Conservation (phyloP, 768 basidiomycete species). For the Harrya chromipes region DNA sequence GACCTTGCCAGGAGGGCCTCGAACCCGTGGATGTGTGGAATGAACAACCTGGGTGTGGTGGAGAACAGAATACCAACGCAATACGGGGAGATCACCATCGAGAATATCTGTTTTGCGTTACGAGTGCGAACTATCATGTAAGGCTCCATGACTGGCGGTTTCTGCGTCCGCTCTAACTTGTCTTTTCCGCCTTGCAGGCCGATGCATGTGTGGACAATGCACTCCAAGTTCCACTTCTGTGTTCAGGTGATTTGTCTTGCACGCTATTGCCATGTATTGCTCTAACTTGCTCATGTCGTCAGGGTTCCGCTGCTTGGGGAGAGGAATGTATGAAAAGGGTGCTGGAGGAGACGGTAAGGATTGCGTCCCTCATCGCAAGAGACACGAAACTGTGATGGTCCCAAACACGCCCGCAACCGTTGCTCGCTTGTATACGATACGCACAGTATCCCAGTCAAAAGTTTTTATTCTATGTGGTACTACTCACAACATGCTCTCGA, state of each 20-base stretch:
- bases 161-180: not conserved
- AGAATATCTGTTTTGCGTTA: slow-evolving; percentile 4
- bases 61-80: slow-evolving; percentile 9
- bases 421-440: too few species aligned
- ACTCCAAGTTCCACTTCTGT: slow-evolving; percentile 15
- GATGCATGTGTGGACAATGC: slow-evolving; percentile 17
- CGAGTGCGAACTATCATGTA: slow-evolving; percentile 14
- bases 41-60: slow-evolving; percentile 15
- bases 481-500: too few species aligned
- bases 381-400: too few species aligned
- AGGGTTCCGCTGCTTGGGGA: slow-evolving; percentile 23
- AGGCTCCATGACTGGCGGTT: not conserved
- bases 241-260: slow-evolving; percentile 6
- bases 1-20: not conserved
- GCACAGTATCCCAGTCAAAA: too few species aligned
- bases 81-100: slow-evolving; percentile 5
- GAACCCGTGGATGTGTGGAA: slow-evolving; percentile 6
- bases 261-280: too few species aligned
- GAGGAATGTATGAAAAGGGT: slow-evolving; percentile 15
- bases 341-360: slow-evolving; percentile 17
- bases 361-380: slow-evolving; percentile 11
- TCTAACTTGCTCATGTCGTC: not conserved
- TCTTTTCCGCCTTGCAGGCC: not conserved
- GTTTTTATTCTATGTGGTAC: too few species aligned
- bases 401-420: too few species aligned